Conservation (phyloP, 805 yeast species). For the Wickerhamiella allomyrinae region DNA sequence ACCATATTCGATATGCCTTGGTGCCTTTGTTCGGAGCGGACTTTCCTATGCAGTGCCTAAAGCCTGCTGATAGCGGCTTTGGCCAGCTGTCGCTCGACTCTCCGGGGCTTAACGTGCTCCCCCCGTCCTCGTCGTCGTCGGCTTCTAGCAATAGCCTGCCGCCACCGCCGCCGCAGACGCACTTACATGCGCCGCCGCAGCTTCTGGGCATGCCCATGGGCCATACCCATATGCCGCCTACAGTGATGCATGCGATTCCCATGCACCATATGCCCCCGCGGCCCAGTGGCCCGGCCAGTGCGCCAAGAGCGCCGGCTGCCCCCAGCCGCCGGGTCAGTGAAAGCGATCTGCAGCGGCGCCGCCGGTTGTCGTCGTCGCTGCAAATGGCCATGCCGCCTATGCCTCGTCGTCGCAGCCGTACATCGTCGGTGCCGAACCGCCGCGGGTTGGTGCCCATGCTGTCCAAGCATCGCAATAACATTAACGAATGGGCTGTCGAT, state of each 20-base stretch:
- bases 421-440: not conserved
- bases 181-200: not conserved
- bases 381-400: not conserved
- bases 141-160: not conserved
- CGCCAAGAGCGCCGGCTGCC: not conserved
- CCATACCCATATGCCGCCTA: not conserved
- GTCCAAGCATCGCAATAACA: not conserved
- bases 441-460: not conserved
- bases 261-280: not conserved
- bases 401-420: not conserved
- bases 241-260: not conserved
- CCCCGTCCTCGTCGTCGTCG: not conserved
- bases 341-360: not conserved
- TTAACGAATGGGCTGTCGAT: slow-evolving; percentile 12
- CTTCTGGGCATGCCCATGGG: not conserved
- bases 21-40: slow-evolving; percentile 66
- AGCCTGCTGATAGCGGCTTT: slow-evolving; percentile 47
- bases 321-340: slow-evolving; percentile 1
- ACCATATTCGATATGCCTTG: slow-evolving; percentile 56
- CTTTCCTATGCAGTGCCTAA: slow-evolving; percentile 48
- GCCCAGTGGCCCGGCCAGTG: not conserved
- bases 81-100: slow-evolving; percentile 37
- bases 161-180: not conserved
- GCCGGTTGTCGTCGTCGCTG: not conserved
- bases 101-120: slow-evolving; percentile 8